Percentiles rank a stretch among this genome's conserved stretches.
Conservation (phyloP, 805 yeast genomes). For the Ogataea sp. region DNA sequence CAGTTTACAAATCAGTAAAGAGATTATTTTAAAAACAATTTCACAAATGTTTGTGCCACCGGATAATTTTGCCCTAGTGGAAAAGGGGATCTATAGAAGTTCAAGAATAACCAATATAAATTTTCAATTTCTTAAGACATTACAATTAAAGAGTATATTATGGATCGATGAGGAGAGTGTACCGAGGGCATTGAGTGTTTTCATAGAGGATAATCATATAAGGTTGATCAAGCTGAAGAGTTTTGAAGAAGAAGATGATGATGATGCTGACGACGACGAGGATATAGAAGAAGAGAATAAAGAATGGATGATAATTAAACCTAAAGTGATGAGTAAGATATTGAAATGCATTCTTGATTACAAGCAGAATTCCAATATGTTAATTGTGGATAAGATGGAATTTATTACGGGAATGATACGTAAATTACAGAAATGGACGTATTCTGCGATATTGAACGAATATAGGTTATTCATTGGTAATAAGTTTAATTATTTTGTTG, state of each 20-base stretch:
- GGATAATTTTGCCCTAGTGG: constrained; percentile 85
- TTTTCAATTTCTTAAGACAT: constrained; percentile 69
- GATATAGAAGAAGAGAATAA: constrained; percentile 12
- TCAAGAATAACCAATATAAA: constrained; percentile 69
- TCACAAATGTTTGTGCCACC: constrained; percentile 94
- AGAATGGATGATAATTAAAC: constrained; percentile 73
- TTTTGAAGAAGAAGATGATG: constrained; percentile 3
- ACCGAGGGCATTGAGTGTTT: constrained; percentile 58
- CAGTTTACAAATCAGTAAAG: too few species aligned
- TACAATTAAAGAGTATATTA: constrained; percentile 59
- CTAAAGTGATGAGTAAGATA: constrained; percentile 53
- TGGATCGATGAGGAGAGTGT: constrained; percentile 84
- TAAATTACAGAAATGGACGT: constrained; percentile 82
- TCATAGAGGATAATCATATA: constrained; percentile 49
- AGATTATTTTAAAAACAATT: too few species aligned
- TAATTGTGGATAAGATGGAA: constrained; percentile 74
- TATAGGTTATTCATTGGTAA: constrained; percentile 71
- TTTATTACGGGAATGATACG: constrained; percentile 76
- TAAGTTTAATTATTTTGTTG: constrained; percentile 70
- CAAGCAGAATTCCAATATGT: constrained; percentile 51
- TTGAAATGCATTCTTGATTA: constrained; percentile 57
- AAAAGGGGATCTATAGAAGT: constrained; percentile 79
- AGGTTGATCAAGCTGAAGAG: constrained; percentile 37
- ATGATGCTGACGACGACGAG: neutral
- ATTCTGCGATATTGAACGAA: constrained; percentile 76